Evolutionary conservation across 352 stramenopile genomes (phyloP).

Genomic region (Thraustotheca clavata): DNA sequence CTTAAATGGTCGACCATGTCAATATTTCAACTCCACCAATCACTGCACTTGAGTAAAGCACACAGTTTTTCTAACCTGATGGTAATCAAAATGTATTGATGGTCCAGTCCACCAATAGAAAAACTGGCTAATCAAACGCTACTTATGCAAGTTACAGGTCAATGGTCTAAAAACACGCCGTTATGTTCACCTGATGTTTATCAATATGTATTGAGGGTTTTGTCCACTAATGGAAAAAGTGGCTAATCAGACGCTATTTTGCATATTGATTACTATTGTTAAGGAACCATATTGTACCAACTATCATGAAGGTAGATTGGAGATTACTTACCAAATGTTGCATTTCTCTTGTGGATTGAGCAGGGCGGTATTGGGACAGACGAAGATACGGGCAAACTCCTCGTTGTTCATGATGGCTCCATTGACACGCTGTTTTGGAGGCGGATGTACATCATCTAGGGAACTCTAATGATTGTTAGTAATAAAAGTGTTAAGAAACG

Average conservation of each 20-base stretch:
- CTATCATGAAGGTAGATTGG: background rate
- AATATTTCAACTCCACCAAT: background rate
- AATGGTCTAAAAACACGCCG: too few species aligned
- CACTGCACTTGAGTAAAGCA: too few species aligned
- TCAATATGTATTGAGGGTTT: too few species aligned
- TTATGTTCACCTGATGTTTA: too few species aligned
- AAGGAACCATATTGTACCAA: background rate
- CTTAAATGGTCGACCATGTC: background rate
- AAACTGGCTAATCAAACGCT: too few species aligned
- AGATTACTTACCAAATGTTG: slow-evolving; percentile 18
- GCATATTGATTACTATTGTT: too few species aligned
- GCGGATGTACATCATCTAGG: slow-evolving; percentile 33
- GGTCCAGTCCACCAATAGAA: too few species aligned
- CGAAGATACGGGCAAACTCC: slow-evolving; percentile 56
- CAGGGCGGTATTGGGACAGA: slow-evolving; percentile 25
- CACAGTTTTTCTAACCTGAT: too few species aligned
- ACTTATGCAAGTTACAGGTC: too few species aligned
- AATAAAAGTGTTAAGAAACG: background rate
- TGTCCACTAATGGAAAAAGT: too few species aligned
- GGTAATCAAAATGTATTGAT: too few species aligned
- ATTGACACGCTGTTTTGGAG: slow-evolving; percentile 67
- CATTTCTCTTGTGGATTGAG: slow-evolving; percentile 13
- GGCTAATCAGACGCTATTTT: too few species aligned
- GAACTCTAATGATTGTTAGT: slow-evolving; percentile 1
- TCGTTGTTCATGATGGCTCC: slow-evolving; percentile 65